Evolutionary conservation across 2,329 filamentous ascomycete species (phyloP).

Genomic region (Epichloe sp.): DNA sequence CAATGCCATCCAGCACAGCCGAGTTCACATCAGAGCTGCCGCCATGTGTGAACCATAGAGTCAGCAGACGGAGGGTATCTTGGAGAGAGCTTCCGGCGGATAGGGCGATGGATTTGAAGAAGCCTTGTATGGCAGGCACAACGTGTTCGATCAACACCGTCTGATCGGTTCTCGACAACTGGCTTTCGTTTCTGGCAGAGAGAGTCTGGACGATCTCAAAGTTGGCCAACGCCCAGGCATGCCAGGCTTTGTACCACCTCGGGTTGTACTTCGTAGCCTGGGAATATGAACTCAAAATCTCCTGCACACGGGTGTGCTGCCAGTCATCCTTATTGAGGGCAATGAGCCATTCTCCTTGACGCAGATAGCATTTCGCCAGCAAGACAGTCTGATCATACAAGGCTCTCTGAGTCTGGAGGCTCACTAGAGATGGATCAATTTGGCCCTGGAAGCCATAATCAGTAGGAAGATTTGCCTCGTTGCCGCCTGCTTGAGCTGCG

Average conservation of each 20-base stretch:
- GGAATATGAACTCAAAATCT: conserved; percentile 82
- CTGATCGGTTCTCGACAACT: conserved; percentile 34
- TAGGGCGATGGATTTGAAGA: conserved; percentile 93
- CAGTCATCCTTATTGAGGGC: conserved; percentile 76
- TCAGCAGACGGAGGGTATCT: conserved; percentile 83
- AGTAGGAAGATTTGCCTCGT: conserved; percentile 29
- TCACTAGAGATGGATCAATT: conserved; percentile 31
- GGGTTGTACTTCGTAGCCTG: conserved; percentile 90
- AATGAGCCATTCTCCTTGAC: conserved; percentile 93
- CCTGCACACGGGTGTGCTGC: conserved; percentile 73
- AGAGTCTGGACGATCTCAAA: conserved; percentile 92
- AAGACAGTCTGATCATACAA: conserved; percentile 53
- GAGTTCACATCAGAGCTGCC: conserved; percentile 76
- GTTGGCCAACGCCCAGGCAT: conserved; percentile 95
- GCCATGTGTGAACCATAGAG: conserved; percentile 92
- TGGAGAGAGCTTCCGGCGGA: conserved; percentile 88
- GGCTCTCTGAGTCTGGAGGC: conserved; percentile 36
- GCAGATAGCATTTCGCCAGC: conserved; percentile 88
- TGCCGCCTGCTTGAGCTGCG: conserved; percentile 28
- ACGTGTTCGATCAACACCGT: conserved; percentile 72
- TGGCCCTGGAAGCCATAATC: conserved; percentile 39
- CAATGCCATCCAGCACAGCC: conserved; percentile 80
- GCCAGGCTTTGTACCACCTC: conserved; percentile 98
- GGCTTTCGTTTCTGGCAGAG: conserved; percentile 50
- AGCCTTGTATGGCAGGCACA: conserved; percentile 85